Evolutionary conservation across 257 asterid species (phyloP).

Genomic region (Solanum paucissectum): DNA sequence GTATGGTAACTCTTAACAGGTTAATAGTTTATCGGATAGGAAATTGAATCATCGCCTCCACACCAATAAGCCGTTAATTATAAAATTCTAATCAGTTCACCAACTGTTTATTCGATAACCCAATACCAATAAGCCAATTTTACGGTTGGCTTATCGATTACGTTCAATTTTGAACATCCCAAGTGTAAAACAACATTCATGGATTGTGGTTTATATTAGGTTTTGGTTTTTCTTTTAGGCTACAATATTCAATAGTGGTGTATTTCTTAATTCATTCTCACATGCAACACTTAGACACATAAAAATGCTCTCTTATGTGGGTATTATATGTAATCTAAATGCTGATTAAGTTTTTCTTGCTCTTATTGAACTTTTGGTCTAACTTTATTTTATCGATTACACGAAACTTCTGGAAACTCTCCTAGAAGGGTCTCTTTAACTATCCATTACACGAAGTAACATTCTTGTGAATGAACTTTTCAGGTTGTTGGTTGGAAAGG

Average conservation of each 20-base stretch:
- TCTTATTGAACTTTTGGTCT: background rate
- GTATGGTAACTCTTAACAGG: background rate
- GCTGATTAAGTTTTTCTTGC: background rate
- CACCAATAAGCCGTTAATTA: background rate
- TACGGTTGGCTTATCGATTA: background rate
- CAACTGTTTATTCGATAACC: background rate
- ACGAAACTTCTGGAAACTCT: background rate
- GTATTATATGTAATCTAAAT: background rate
- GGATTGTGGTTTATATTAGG: background rate
- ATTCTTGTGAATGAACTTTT: conserved; percentile 5
- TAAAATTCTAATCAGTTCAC: background rate
- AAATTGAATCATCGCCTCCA: background rate
- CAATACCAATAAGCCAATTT: background rate
- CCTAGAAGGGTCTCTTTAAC: background rate
- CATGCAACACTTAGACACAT: background rate
- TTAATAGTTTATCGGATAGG: background rate
- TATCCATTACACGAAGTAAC: background rate
- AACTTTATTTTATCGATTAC: background rate
- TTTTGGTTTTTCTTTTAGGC: background rate
- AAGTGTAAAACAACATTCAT: background rate
- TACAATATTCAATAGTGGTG: background rate
- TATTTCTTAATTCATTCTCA: background rate
- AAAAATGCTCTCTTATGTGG: background rate
- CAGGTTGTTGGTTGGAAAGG: conserved; percentile 69
- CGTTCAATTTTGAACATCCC: background rate